Evolutionary conservation across 2,329 filamentous ascomycete genomes (phyloP), one percentile per base, ranked within the genome.

Genomic region (Aspergillus amoenus): DNA sequence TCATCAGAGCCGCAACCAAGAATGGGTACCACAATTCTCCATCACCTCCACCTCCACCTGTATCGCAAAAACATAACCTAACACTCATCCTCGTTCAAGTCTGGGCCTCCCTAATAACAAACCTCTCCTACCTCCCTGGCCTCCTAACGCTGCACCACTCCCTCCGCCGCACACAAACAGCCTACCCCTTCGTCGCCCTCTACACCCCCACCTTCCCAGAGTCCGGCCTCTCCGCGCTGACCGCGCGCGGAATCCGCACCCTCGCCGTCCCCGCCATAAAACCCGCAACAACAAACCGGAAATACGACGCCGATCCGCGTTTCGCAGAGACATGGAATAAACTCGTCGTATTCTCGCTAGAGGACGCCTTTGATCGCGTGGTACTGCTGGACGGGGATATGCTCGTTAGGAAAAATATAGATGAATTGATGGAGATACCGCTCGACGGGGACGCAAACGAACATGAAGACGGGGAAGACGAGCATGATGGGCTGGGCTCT

Each of bases 311-410:
- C 60, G 91, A 96, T 73, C 87, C 88, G 49, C 87, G 92, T 65
- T 96, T 96, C 81, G 88, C 91, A 76, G 90, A 95, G 74, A 92
- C 88, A 81, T 96, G 91, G 91, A 90, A 83, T 74, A 96, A 96
- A 76, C 84, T 96, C 27, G 84, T 87, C 15, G 86, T 89, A 5
- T 96, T 95, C 72, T 86, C 84, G 21, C 80, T 96, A 32, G 81
- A 81, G 17, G 86, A 93, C 81, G 7, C 86, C 71, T 96, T 93
- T 76, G 81, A 87, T 24, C 84, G 91, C 41, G 84, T 96, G 34
- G 89, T 95, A 37, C 89, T 91, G 76, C 81, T 96, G 54, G 92
- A 96, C 76, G 89, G 88, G 68, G 92, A 96, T 77, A 96, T 96
- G 91, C 77, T 96, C 50, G 86, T 91, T 7, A 75, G 88, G 63